Conservation (phyloP, 1,139 yeast species). For the Geotrichum candidum region DNA sequence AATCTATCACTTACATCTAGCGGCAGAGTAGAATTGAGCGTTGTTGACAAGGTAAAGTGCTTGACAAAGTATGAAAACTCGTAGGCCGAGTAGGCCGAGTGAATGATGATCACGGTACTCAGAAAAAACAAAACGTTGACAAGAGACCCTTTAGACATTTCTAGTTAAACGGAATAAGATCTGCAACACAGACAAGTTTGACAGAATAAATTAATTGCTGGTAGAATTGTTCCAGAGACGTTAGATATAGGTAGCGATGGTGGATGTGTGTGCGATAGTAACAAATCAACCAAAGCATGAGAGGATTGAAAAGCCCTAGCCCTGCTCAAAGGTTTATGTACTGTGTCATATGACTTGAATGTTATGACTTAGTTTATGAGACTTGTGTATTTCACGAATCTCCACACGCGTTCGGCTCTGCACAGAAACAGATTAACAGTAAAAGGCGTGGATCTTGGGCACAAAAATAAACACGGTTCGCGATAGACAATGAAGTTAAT, state of each 20-base stretch:
- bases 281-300: background rate
- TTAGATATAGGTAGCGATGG: background rate
- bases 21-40: conserved; percentile 24
- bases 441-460: too few species aligned
- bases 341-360: too few species aligned
- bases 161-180: background rate
- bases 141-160: background rate
- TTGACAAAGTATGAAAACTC: conserved; percentile 31
- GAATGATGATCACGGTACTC: conserved; percentile 26
- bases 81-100: conserved; percentile 35
- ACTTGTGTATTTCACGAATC: too few species aligned
- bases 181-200: background rate
- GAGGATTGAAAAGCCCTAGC: background rate
- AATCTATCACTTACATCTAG: conserved; percentile 27
- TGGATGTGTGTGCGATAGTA: background rate
- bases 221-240: background rate
- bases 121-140: background rate
- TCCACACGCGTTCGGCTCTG: too few species aligned
- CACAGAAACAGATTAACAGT: too few species aligned
- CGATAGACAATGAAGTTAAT: too few species aligned
- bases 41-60: conserved; percentile 22
- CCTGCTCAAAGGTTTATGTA: background rate
- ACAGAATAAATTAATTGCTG: too few species aligned
- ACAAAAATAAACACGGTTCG: too few species aligned
- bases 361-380: background rate